A percentile compares a stretch with the other conserved stretches of the same genome.
Evolutionary conservation across 1,284 basidiomycete species (phyloP).

Genomic region (Trichosporon asahii): DNA sequence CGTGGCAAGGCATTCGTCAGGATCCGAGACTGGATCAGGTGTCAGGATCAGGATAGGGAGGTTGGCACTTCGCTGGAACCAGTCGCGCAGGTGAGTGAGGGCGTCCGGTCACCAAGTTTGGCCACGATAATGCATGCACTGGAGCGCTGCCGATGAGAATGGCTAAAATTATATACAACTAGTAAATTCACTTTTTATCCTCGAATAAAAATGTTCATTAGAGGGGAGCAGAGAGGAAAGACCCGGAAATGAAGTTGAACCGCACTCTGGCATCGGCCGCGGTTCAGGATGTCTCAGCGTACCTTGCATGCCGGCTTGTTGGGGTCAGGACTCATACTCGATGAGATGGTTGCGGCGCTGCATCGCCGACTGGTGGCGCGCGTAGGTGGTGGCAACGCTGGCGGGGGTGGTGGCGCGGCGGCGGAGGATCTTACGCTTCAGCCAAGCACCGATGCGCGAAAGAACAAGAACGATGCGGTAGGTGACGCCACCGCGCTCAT

Average conservation of each 20-base stretch:
- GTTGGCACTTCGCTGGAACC: background rate
- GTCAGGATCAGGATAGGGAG: background rate
- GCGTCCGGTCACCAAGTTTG: too few relatives aligned
- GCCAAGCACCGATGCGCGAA: background rate
- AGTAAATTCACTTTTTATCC: too few relatives aligned
- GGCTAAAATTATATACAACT: too few relatives aligned
- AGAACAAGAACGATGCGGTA: background rate
- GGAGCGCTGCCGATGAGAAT: too few relatives aligned
- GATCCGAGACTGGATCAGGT: too few relatives aligned
- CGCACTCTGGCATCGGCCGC: background rate
- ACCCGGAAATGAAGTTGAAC: background rate
- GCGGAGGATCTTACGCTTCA: background rate
- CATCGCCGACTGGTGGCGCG: background rate
- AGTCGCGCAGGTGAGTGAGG: too few relatives aligned
- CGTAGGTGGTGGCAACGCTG: background rate
- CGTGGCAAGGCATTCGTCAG: too few relatives aligned
- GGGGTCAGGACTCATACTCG: background rate
- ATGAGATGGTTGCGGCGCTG: background rate
- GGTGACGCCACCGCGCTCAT: background rate
- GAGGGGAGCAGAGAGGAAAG: too few relatives aligned
- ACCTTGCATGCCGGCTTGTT: background rate
- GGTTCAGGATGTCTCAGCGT: background rate
- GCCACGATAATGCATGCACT: background rate
- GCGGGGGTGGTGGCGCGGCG: background rate
- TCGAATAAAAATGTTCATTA: too few relatives aligned